A percentile compares a stretch with the other conserved stretches of the same genome.
Conservation (phyloP, 1,139 yeast species). For the Nakaseomyces bracarensis region DNA sequence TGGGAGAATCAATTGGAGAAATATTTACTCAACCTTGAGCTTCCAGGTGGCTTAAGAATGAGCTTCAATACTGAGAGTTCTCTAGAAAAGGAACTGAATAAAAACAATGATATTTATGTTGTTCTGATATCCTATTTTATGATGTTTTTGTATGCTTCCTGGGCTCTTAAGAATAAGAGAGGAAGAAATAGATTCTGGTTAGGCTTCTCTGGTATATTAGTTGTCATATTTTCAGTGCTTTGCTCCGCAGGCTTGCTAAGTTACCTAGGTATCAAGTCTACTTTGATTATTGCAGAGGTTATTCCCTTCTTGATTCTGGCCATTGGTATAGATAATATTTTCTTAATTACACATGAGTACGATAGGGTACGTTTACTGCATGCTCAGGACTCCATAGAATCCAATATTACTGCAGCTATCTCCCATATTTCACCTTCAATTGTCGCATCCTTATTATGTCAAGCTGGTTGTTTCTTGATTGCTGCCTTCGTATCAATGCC, state of each 20-base stretch:
- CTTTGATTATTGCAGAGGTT: conserved; percentile 90
- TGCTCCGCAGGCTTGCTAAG: conserved; percentile 82
- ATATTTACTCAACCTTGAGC: conserved; percentile 46
- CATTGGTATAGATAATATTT: conserved; percentile 90
- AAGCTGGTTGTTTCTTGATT: conserved; percentile 64
- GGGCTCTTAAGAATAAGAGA: conserved; percentile 47
- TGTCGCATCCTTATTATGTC: conserved; percentile 65
- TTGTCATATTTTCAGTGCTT: conserved; percentile 70
- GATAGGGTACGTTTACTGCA: conserved; percentile 43
- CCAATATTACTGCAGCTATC: conserved; percentile 55
- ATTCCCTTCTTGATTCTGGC: conserved; percentile 93
- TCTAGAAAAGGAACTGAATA: conserved; percentile 71
- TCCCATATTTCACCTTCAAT: conserved; percentile 83
- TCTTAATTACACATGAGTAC: conserved; percentile 73
- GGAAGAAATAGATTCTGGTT: conserved; percentile 54
- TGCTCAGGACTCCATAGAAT: conserved; percentile 41
- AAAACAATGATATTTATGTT: conserved; percentile 68
- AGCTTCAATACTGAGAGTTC: conserved; percentile 80
- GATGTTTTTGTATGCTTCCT: conserved; percentile 87
- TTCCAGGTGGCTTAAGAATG: conserved; percentile 47
- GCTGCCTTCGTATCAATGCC: conserved; percentile 89
- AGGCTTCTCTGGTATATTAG: conserved; percentile 73
- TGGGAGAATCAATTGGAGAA: conserved; percentile 63
- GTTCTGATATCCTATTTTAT: conserved; percentile 65
- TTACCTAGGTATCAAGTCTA: conserved; percentile 66